Evolutionary conservation across 2,329 filamentous ascomycete genomes (phyloP).

Genomic region (Ophiosphaerella herpotricha): DNA sequence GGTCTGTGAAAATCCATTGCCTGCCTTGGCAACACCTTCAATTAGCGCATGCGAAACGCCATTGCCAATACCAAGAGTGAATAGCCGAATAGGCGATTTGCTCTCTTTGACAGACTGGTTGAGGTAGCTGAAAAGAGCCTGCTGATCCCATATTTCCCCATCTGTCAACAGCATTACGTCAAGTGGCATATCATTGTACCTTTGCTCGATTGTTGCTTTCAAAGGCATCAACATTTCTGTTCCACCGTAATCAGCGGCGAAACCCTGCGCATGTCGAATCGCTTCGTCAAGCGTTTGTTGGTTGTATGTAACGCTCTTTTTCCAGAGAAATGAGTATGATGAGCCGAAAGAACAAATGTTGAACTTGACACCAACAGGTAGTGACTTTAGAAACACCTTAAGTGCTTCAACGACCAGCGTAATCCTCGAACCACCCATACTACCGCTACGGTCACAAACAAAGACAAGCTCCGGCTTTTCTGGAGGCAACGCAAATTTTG

Average conservation of each 20-base stretch:
- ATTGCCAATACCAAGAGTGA: slow-evolving; percentile 61
- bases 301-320: slow-evolving; percentile 53
- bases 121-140: slow-evolving; percentile 55
- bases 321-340: slow-evolving; percentile 53
- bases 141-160: slow-evolving; percentile 58
- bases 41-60: slow-evolving; percentile 61
- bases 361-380: slow-evolving; percentile 68
- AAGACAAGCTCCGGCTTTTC: slow-evolving; percentile 69
- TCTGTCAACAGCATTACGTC: slow-evolving; percentile 63
- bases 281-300: slow-evolving; percentile 53
- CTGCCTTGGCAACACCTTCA: slow-evolving; percentile 62
- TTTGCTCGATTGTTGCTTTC: slow-evolving; percentile 52
- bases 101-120: slow-evolving; percentile 49
- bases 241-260: slow-evolving; percentile 57
- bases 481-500: slow-evolving; percentile 66
- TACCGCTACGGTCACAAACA: slow-evolving; percentile 72
- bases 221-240: slow-evolving; percentile 59
- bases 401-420: slow-evolving; percentile 60
- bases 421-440: slow-evolving; percentile 62
- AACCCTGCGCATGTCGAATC: slow-evolving; percentile 47
- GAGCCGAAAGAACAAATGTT: slow-evolving; percentile 72
- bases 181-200: slow-evolving; percentile 52
- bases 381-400: slow-evolving; percentile 67
- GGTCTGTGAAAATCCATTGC: slow-evolving; percentile 64
- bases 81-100: slow-evolving; percentile 57